Conservation (phyloP, 73 alveolate species). For the Paramecium biaurelia region DNA sequence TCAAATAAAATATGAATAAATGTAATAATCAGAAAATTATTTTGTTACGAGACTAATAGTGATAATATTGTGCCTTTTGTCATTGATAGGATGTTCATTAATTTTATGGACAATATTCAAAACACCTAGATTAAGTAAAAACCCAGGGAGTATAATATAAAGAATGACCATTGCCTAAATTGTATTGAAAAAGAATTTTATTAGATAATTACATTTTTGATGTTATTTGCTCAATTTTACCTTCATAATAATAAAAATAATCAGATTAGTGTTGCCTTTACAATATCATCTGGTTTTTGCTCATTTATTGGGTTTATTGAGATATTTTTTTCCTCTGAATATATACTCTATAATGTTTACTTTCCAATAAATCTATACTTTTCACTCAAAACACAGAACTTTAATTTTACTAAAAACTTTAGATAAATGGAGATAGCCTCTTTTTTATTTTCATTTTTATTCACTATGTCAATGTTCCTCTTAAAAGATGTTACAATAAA, state of each 20-base stretch:
- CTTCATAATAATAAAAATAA: too few relatives aligned
- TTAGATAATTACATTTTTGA: background rate
- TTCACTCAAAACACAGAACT: background rate
- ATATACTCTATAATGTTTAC: constrained; percentile 4
- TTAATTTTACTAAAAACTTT: background rate
- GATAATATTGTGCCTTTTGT: background rate
- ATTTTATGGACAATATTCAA: constrained; percentile 35
- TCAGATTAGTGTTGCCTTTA: background rate
- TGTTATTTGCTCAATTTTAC: constrained; percentile 1
- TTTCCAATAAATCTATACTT: constrained; percentile 7
- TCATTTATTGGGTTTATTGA: background rate
- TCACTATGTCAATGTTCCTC: background rate
- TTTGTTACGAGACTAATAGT: background rate
- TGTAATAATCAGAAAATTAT: background rate
- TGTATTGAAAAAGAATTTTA: background rate
- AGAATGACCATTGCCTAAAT: constrained; percentile 15
- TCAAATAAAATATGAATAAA: background rate
- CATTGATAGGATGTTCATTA: background rate
- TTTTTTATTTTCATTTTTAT: background rate
- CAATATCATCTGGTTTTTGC: background rate
- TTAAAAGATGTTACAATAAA: background rate
- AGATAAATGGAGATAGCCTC: background rate
- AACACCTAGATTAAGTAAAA: constrained; percentile 26
- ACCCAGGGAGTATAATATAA: constrained; percentile 24
- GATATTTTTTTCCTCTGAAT: background rate